Evolutionary conservation across 345 rosid species (phyloP), one percentile per base, ranked within the genome.

Genomic region (Acer saccharum): DNA sequence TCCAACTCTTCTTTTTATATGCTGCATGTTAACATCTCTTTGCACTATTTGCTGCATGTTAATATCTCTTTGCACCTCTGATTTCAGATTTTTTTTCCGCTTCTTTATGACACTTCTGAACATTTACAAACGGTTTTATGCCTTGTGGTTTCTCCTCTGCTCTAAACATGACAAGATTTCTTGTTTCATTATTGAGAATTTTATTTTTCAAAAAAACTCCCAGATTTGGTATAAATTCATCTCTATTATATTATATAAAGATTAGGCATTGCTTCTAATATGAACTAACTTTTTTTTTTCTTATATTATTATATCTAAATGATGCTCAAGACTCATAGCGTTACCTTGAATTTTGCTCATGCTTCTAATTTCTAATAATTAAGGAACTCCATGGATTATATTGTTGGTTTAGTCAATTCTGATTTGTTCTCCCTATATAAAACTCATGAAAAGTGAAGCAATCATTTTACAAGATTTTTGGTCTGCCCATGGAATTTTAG

Each of bases 181-280:
- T 54, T 67, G 12, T 46, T 29, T 12, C 57, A 12, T 29, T 75
- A 25, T 52, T 55, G 32, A n/a, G 39, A 75, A 72, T 25, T 73
- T 63, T 73, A n/a, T 25, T 73, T 10, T 10, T n/a, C 14, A 0
- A 2, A n/a, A 23, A 39, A 39, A 17, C 7, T 39, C 32, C 32
- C 14, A 35, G 6, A 76, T 76, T 67, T 66, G 14, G 23, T 52
- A 35, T 55, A 14, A 76, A 39, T 32, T 17, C 35, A n/a, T 39
- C 52, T 65, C 14, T 7, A 68, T 6, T 52, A 21, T 7, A 68
- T 6, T 52, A 21, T 50, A 52, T n/a, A 23, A 23, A 58, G 14
- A 27, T 13, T 18, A 65, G 27, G 48, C 65, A 67, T 55, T 50
- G 65, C 21, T 66, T 65, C 3, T 7, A 21, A 35, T 65, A 46